Evolutionary conservation across 1,139 yeast species (phyloP), one percentile per base, ranked within the genome.

Genomic region (Saccharomyces uvarum): DNA sequence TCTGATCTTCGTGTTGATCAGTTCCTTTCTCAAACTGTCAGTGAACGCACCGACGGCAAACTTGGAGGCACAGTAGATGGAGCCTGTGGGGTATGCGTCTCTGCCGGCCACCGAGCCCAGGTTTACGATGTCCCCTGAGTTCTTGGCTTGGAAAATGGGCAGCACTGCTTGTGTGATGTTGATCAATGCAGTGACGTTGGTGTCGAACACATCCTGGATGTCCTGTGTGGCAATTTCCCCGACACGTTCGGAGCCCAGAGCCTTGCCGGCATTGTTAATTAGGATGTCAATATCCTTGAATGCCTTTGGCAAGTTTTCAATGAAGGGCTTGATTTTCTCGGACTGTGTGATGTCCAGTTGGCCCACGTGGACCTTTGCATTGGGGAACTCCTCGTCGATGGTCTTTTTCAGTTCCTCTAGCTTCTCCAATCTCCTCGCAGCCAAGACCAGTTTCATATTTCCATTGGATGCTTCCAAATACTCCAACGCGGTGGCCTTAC

Each of bases 41-140:
- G 91, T 79, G 69, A 89, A 89, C 0, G 90, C 85, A 59, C 83
- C 79, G 41, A 89, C 81, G 21, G 93, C 88, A 48, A 90, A 88
- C 72, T 89, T 89, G 52, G 93, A 81, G 13, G 96, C 86, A 73
- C 96, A 88, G 74, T 89, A 89, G 61, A 89, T 84, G 11, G 88
- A 81, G 49, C 96, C 96, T 53, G 85, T 89, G 33, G 95, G 91
- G 72, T 89, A 88, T 0, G 93, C 83, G 56, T 88, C 95, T 66
- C 88, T 78, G 33, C 96, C 96, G n/a, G 96, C 96, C 69, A 88
- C 85, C 1, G 95, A 86, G 11, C 96, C 96, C 59, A 89, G 67
- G 66, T 86, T 87, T 61, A 89, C 87, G 57, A 89, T 83, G 64
- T 87, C 96, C 56, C 97, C 96, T 46, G 75, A 68, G 59, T 73